Evolutionary conservation across 2,329 filamentous ascomycete species (phyloP).

Genomic region (Diplocarpon mali): DNA sequence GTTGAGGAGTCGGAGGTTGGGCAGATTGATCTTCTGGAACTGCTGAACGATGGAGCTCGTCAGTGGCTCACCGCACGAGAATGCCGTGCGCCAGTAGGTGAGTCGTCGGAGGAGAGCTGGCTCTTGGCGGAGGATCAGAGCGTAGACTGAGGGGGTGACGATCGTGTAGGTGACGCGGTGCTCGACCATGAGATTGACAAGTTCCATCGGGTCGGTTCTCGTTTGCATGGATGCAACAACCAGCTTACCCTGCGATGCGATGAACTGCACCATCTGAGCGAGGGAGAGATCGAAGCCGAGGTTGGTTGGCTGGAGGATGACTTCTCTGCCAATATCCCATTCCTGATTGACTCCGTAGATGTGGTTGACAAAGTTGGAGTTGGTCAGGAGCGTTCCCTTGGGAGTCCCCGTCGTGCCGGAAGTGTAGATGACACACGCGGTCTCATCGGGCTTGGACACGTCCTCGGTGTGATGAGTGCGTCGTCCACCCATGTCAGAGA

Average conservation of each 20-base stretch:
- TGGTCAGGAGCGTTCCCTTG: constrained; percentile 31
- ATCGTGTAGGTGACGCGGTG: constrained; percentile 15
- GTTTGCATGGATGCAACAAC: constrained; percentile 7
- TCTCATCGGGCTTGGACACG: constrained; percentile 1
- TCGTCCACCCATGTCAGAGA: constrained; percentile 3
- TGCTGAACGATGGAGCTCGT: constrained; percentile 17
- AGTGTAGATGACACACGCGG: constrained; percentile 12
- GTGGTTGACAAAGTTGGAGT: constrained; percentile 19
- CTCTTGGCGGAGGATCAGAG: constrained; percentile 7
- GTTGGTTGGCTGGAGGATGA: constrained; percentile 15
- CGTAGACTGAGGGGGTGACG: constrained; percentile 20
- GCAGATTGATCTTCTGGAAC: constrained; percentile 11
- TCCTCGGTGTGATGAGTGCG: constrained; percentile 2
- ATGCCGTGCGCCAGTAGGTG: constrained; percentile 18
- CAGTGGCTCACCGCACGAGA: constrained; percentile 21
- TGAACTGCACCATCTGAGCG: constrained; percentile 11
- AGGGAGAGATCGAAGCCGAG: constrained; percentile 16
- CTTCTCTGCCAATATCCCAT: constrained; percentile 7
- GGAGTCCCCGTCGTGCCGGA: constrained; percentile 26
- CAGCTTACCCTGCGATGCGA: constrained; percentile 12
- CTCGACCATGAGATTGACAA: constrained; percentile 11
- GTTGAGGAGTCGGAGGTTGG: constrained; percentile 12
- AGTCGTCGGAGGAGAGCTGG: constrained; percentile 4
- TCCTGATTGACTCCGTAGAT: constrained; percentile 14
- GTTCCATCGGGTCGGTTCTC: constrained; percentile 13